A percentile compares a stretch with the other conserved stretches of the same genome.
phyloP scores from a whole-genome alignment of 2,329 filamentous ascomycete species.

The Scedosporium aurantiacum region DNA sequence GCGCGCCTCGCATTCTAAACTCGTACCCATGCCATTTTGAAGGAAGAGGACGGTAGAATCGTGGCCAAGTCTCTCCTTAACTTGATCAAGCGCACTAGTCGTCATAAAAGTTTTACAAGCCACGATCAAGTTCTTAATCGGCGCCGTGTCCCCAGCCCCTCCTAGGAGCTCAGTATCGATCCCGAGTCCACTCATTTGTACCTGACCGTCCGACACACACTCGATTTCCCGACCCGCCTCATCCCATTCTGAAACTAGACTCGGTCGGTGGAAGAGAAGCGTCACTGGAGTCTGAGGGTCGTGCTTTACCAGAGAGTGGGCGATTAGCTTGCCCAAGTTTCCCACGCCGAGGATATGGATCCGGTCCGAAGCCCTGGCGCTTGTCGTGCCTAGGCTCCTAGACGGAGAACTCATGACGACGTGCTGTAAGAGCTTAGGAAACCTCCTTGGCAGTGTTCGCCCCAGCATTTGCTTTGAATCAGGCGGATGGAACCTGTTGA shows the following conservation, averaged over 20 bases:
- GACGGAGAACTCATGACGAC: neutral
- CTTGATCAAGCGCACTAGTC: neutral
- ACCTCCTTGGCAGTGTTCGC: neutral
- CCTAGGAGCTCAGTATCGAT: slow-evolving; percentile 47
- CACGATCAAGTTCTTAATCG: slow-evolving; percentile 3
- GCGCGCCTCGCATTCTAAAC: neutral
- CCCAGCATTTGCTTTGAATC: neutral
- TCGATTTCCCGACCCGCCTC: slow-evolving; percentile 28
- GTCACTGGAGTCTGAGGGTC: slow-evolving; percentile 59
- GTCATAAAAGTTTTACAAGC: slow-evolving; percentile 5
- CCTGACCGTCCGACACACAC: slow-evolving; percentile 24
- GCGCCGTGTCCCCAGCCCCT: slow-evolving; percentile 14
- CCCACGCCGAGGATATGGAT: slow-evolving; percentile 74
- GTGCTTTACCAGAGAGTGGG: slow-evolving; percentile 55
- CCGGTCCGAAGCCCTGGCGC: slow-evolving; percentile 19
- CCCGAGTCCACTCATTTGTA: slow-evolving; percentile 20
- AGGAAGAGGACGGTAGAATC: slow-evolving; percentile 2
- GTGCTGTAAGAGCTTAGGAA: neutral
- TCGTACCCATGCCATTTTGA: slow-evolving; percentile 7
- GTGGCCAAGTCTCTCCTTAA: neutral
- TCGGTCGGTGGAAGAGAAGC: slow-evolving; percentile 59
- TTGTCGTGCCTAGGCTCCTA: neutral
- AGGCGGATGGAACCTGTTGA: neutral
- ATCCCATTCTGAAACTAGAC: slow-evolving; percentile 37
- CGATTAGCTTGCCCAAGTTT: slow-evolving; percentile 70